Evolutionary conservation across 768 basidiomycete species (phyloP).

Genomic region (Gloeopeniophorella convolvens): DNA sequence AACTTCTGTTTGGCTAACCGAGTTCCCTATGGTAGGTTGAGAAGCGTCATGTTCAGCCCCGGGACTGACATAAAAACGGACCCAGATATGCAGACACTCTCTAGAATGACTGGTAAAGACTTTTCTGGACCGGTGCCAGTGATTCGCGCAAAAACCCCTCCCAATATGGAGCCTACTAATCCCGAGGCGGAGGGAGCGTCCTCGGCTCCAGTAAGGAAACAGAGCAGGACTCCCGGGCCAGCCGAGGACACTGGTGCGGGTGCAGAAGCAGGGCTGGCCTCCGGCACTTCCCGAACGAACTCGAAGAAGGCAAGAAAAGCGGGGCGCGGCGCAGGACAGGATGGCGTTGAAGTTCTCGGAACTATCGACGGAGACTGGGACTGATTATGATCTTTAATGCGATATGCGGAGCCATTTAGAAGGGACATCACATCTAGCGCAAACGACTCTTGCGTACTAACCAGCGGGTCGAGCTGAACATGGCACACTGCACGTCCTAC

Average conservation of each 20-base stretch:
- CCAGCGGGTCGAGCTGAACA: too few relatives aligned
- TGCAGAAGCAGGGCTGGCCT: neutral
- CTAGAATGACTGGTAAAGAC: slow-evolving; percentile 79
- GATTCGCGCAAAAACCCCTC: slow-evolving; percentile 40
- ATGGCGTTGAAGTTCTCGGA: slow-evolving; percentile 28
- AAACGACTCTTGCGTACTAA: too few relatives aligned
- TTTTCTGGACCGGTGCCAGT: slow-evolving; percentile 77
- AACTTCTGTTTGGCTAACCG: slow-evolving; percentile 69
- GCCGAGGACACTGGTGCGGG: slow-evolving; percentile 1
- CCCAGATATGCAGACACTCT: slow-evolving; percentile 64
- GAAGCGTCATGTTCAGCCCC: neutral
- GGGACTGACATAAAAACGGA: neutral
- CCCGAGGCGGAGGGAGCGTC: neutral
- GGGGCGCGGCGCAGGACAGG: slow-evolving; percentile 14
- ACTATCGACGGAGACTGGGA: slow-evolving; percentile 26
- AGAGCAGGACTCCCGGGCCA: slow-evolving; percentile 15
- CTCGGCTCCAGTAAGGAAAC: slow-evolving; percentile 1
- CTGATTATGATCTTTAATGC: neutral
- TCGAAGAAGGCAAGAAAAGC: slow-evolving; percentile 13
- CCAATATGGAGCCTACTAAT: slow-evolving; percentile 30
- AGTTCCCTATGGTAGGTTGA: slow-evolving; percentile 62
- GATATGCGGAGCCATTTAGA: neutral
- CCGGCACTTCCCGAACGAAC: neutral
- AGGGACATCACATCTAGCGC: neutral
- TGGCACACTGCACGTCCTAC: too few relatives aligned